Conservation (phyloP, 148 eudicot genomes). For the Salicornia ramosissima region DNA sequence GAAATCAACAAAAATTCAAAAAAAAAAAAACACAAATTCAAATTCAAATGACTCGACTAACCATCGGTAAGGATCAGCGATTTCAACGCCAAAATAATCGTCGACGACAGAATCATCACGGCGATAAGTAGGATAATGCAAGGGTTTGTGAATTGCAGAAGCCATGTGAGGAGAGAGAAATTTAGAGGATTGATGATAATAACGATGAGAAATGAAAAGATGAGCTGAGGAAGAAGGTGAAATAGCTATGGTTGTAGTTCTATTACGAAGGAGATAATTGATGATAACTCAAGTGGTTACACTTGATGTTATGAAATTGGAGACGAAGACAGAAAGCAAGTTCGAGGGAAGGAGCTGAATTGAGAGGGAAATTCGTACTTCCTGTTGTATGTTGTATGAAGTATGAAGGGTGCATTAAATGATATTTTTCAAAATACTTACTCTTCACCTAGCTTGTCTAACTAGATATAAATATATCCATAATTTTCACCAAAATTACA, state of each 20-base stretch:
- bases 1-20: neutral
- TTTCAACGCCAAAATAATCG: conserved; percentile 42
- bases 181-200: neutral
- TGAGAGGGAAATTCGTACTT: too few relatives aligned
- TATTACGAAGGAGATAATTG: too few relatives aligned
- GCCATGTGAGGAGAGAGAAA: conserved; percentile 20
- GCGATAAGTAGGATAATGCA: conserved; percentile 43
- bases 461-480: too few relatives aligned
- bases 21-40: neutral
- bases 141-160: conserved; percentile 24
- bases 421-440: too few relatives aligned
- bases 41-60: conserved; percentile 8
- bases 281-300: too few relatives aligned
- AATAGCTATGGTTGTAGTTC: too few relatives aligned
- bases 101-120: conserved; percentile 52
- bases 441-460: too few relatives aligned
- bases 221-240: too few relatives aligned
- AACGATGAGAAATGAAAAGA: neutral
- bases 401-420: too few relatives aligned
- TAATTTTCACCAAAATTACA: too few relatives aligned
- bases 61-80: conserved; percentile 67
- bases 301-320: too few relatives aligned
- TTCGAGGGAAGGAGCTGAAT: conserved; percentile 6
- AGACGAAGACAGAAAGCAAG: neutral
- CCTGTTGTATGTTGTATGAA: too few relatives aligned